Evolutionary conservation across 257 asterid genomes (phyloP), one percentile per base, ranked within the genome.

Genomic region (Scutellaria baicalensis): DNA sequence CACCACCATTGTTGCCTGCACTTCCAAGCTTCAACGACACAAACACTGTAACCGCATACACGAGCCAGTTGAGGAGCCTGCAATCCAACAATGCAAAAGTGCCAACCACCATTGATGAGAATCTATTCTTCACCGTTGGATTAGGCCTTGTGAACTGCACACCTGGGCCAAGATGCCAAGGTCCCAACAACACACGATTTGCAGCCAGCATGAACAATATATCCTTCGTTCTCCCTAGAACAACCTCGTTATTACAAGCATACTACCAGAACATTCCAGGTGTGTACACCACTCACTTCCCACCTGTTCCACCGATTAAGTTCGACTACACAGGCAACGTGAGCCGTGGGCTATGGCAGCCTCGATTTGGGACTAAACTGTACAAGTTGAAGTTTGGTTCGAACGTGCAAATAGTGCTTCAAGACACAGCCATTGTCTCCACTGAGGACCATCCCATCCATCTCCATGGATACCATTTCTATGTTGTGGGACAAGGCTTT

Each of bases 381-480:
- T 80, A 82, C 82, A 84, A 17, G 74, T 33, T 88, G 35, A 85
- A 77, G 71, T 88, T 48, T 14, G 85, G 88, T 8, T 75, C 83
- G 0, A 80, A 54, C 0, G 95, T 88, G 7, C 88, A 88, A 55
- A 49, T 88, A 3, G 92, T 88, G 31, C 47, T 88, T 66, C 95
- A 88, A 64, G 89, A 82, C 49, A 88, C 95, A 5, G 82, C 88
- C 20, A 85, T 88, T 44, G 80, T 85, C 39, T 7, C 88, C 4
- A 84, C 88, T 0, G 92, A 88, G 77, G 86, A 85, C 57, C 92
- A 88, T 59, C 92, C 92, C 1, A 75, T 85, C 4, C 95, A 85
- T 65, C 83, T 88, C 13, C 92, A 88, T 11, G 92, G 92, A 5
- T 88, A 83, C 72, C 86, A 88, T 71, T 88, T 88, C 82, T 84